These are phyloP conservation scores for Cichorium intybus DNA, from an alignment of 140 eudicot species.

Conservation along the genomic window DNA sequence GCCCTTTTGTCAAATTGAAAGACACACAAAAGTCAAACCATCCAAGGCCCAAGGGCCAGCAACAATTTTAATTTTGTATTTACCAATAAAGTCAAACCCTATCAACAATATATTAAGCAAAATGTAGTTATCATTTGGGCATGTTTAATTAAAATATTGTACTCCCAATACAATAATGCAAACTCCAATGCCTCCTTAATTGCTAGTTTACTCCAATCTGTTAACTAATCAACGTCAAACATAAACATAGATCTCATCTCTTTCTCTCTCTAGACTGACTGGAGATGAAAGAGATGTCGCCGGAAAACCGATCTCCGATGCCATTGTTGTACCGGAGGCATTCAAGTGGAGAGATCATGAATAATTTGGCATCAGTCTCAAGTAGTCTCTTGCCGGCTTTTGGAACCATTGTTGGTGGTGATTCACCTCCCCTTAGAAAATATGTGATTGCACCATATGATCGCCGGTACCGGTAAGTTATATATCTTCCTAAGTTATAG, in stretches of 20 bases:
- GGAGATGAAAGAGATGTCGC: constrained; percentile 30
- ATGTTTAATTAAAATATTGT: constrained; percentile 16
- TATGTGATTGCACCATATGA: constrained; percentile 78
- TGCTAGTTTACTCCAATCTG: constrained; percentile 12
- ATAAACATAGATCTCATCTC: constrained; percentile 8
- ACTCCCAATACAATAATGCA: constrained; percentile 21
- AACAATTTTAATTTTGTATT: neutral
- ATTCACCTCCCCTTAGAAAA: constrained; percentile 30
- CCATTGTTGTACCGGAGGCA: constrained; percentile 57
- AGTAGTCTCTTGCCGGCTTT: constrained; percentile 72
- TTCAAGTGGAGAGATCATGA: constrained; percentile 48
- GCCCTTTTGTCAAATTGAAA: neutral
- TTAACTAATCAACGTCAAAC: neutral
- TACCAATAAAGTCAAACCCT: constrained; percentile 29
- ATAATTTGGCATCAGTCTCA: constrained; percentile 51
- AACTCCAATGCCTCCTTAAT: constrained; percentile 1
- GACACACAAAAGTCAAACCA: constrained; percentile 12
- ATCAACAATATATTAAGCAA: neutral
- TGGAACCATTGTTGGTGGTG: constrained; percentile 58
- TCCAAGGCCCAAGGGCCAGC: constrained; percentile 12
- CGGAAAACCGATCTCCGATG: constrained; percentile 52
- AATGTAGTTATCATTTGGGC: constrained; percentile 1
- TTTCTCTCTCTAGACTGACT: constrained; percentile 17
- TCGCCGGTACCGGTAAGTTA: constrained; percentile 59
- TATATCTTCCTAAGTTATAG: constrained; percentile 1